phyloP scores from a whole-genome alignment of 106 monocot species.

The Allium fistulosum region DNA sequence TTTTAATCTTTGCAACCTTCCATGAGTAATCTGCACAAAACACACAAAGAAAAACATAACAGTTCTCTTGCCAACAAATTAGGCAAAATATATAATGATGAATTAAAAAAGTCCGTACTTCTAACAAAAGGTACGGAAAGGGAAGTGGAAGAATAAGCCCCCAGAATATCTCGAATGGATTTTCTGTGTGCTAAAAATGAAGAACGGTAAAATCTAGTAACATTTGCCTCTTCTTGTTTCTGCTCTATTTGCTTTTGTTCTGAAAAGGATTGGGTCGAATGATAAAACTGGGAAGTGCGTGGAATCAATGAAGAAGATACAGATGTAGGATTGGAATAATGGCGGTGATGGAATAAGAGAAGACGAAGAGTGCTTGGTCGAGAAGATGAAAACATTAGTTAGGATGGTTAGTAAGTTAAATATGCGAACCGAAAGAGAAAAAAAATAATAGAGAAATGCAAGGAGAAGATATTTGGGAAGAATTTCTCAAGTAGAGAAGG shows the following conservation, averaged over 20 bases:
- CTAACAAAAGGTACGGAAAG: constrained; percentile 1
- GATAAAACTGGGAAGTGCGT: neutral
- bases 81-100: neutral
- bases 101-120: neutral
- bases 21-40: constrained; percentile 44
- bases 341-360: constrained; percentile 1
- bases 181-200: neutral
- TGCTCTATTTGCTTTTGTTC: neutral
- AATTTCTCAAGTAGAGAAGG: no score
- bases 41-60: neutral
- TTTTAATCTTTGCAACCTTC: constrained; percentile 46
- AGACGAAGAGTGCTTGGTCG: neutral
- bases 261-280: neutral
- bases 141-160: neutral
- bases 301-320: neutral
- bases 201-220: neutral
- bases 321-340: neutral
- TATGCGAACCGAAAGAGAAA: no score
- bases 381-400: no score
- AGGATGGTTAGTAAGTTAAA: no score
- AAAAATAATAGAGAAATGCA: no score
- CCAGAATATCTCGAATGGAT: neutral
- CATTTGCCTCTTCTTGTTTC: neutral
- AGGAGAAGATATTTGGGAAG: no score
- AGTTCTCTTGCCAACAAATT: neutral